phyloP scores from a whole-genome alignment of 169 alveolate species.

The Plasmodium knowlesi region DNA sequence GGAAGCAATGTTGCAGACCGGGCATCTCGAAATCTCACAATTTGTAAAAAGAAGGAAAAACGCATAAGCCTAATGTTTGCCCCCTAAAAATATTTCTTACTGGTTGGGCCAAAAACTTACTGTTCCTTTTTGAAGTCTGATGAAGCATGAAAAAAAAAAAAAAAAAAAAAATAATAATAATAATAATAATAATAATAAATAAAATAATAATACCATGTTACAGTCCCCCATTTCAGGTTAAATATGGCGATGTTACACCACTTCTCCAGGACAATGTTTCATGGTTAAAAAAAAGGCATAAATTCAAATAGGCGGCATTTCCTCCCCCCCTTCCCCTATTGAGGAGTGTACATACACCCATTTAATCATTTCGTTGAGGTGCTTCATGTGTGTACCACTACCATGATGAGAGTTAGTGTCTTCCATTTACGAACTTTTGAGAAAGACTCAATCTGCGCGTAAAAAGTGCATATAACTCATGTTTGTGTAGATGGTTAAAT shows the following conservation, averaged over 20 bases:
- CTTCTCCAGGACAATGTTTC: background rate
- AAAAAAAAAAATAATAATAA: background rate
- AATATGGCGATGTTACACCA: background rate
- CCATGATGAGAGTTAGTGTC: background rate
- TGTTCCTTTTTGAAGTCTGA: background rate
- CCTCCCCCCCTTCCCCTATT: background rate
- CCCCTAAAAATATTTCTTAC: background rate
- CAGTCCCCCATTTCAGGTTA: background rate
- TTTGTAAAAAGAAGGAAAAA: background rate
- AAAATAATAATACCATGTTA: background rate
- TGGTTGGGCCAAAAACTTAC: background rate
- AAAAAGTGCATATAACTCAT: background rate
- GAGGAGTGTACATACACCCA: slow-evolving; percentile 31
- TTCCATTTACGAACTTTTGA: background rate
- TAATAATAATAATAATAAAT: no score
- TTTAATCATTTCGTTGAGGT: background rate
- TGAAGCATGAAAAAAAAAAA: background rate
- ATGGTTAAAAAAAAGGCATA: background rate
- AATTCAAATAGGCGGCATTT: background rate
- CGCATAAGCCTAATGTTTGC: background rate
- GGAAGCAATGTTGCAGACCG: background rate
- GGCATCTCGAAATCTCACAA: background rate
- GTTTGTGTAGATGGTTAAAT: background rate
- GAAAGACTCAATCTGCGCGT: background rate
- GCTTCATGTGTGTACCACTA: background rate